A percentile compares a stretch with the other conserved stretches of the same genome.
Evolutionary conservation across 345 rosid genomes (phyloP).

Genomic region (Syzygium aromaticum): DNA sequence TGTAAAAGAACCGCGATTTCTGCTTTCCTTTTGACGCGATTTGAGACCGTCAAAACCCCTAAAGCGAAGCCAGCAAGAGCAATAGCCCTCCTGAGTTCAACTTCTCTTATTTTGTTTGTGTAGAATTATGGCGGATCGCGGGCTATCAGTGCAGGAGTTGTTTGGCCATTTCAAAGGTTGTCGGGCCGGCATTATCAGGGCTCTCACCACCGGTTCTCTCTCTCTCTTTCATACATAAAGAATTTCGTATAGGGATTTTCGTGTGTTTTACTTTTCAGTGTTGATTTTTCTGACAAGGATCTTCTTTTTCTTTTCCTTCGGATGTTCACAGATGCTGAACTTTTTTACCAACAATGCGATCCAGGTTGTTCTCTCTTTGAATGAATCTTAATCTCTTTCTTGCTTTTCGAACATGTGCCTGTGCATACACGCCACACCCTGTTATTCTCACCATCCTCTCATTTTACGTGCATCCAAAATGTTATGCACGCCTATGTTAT

Average conservation of each 20-base stretch:
- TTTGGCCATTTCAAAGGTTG: neutral
- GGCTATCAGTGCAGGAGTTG: neutral
- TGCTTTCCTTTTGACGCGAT: neutral
- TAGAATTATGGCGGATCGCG: neutral
- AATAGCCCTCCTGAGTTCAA: neutral
- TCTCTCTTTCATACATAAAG: neutral
- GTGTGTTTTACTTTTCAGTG: neutral
- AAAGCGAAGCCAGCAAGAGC: neutral
- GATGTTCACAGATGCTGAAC: neutral
- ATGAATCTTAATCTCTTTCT: neutral
- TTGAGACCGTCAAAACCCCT: neutral
- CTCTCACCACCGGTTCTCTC: neutral
- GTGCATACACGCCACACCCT: neutral
- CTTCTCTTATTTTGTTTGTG: neutral
- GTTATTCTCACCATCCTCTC: neutral
- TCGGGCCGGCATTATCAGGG: neutral
- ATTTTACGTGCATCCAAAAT: neutral
- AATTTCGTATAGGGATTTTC: neutral
- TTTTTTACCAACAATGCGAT: neutral
- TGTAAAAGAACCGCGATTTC: neutral
- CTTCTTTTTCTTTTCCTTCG: neutral
- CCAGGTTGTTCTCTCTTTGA: neutral
- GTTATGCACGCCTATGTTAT: neutral
- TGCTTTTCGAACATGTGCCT: neutral
- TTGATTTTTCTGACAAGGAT: neutral